Base-by-base conservation (phyloP, 2,329 filamentous ascomycete species). In the Talaromyces sp. region DNA sequence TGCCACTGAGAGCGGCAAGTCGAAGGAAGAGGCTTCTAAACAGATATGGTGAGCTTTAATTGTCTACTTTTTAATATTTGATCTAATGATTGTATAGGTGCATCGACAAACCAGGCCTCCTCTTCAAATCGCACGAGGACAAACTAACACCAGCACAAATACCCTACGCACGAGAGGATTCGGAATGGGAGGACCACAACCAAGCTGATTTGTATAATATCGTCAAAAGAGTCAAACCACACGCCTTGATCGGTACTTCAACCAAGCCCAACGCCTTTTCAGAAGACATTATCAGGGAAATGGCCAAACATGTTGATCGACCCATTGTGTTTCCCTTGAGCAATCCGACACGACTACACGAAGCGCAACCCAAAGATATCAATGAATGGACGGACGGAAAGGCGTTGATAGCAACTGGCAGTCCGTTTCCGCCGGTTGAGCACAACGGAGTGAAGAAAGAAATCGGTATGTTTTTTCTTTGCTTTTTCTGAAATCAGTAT, bases 241-340 rank as follows among this genome's bases (percentile, higher is more conserved):
- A 95, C 64, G 86, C 93, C 1, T 79, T 96, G 0, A 85, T 96
- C 61, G 91, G 91, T 11, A 95, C 90, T 0, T 94, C 89, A 0
- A 96, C 91, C 0, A 83, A 86, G 9, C 87, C 89, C 0, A 83
- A 83, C 2, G 77, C 89, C 0, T 96, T 96, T 73, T 93, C 88
- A 0, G 78, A 91, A 64, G 82, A 89, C 2, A 76, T 91, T 28
- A 79, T 95, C 10, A 78, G 80, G 46, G 88, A 88, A 64, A 95
- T 96, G 90, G 84, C 87, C 1, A 78, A 81, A 36, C 83, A 91
- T 65, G 83, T 88, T 2, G 79, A 87, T 0, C 81, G 87, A 0
- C 91, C 91, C n/a, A 84, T 90, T 56, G 80, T 91, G 59, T 84
- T 96, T 60, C 91, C 91, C 0, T 81, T 96, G 1, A 93, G 88